Base-by-base conservation (phyloP, 371 early-diverging fungal species). In the Catenaria anguillulae region DNA sequence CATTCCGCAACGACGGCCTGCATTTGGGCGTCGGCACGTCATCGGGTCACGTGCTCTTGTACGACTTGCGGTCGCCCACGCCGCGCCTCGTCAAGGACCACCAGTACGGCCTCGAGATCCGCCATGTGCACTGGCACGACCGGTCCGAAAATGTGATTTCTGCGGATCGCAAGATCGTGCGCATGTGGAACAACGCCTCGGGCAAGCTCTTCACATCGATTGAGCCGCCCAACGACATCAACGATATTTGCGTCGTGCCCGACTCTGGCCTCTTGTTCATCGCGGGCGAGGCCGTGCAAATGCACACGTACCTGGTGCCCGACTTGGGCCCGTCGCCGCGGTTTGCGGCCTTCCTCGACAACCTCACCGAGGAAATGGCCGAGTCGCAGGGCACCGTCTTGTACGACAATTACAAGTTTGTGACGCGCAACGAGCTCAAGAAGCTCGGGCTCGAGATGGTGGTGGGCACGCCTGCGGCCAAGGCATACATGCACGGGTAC, bases 401-500 rank as follows among this genome's bases (percentile, higher is more conserved):
- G 29, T 97, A 94, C 76, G 96, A 96, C 70, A 92, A 97, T 70
- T 96, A 92, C 84, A 95, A 94, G 72, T 97, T 97, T 76, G 85
- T 95, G 40, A 89, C 91, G 4, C 83, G 89, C 65, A 85, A 88
- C 66, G 98, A 97, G 65, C 81, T 97, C 13, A 52, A 33, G 65
- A 80, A 78, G n/a, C 80, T 97, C 61, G 88, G 90, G 23, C 74
- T 97, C 71, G 90, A 92, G 56, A 92, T 95, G 66, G 79, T 94
- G 36, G 77, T 97, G 65, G 98, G 97, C 48, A 89, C 94, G 64
- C 84, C 89, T 64, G 82, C 93, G 5, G 81, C 96, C 70, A 90
- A 88, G 68, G 92, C 96, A 0, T 97, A 97, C 67, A 96, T 97
- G 97, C 97, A 97, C 72, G 97, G 97, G 64, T 97, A 89, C 87